Evolutionary conservation across 306 rosid genomes (phyloP).

Genomic region (Glycine latifolia): DNA sequence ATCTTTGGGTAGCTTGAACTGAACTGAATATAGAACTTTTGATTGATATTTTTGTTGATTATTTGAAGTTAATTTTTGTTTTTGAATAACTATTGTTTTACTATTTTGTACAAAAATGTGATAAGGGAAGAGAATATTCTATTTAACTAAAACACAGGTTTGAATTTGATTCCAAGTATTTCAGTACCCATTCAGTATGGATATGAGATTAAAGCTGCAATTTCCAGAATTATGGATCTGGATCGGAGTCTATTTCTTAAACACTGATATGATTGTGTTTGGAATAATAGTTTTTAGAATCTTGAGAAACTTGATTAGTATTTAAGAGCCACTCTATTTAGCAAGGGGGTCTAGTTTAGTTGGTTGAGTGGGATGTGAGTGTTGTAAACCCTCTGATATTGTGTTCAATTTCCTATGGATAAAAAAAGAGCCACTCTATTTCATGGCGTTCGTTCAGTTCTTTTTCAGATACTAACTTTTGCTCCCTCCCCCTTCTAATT

Average conservation of each 20-base stretch:
- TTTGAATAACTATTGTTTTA: neutral
- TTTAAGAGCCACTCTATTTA: neutral
- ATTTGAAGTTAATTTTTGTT: neutral
- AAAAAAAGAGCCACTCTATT: neutral
- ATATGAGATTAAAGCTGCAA: neutral
- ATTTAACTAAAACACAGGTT: neutral
- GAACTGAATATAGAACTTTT: neutral
- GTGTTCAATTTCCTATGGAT: too few species aligned
- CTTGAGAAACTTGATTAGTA: too few species aligned
- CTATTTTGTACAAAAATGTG: neutral
- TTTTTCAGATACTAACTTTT: conserved; percentile 5
- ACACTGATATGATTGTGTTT: neutral
- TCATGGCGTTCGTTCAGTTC: neutral
- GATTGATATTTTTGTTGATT: neutral
- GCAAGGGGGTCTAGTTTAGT: too few species aligned
- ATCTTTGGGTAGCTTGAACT: conserved; percentile 1
- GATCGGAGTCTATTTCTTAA: neutral
- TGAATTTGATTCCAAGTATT: neutral
- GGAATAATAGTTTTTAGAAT: conserved; percentile 1
- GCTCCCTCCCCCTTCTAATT: neutral
- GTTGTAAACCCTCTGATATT: too few species aligned
- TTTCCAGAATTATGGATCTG: neutral
- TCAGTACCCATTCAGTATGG: neutral
- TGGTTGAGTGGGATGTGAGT: too few species aligned
- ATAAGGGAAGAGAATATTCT: neutral